A percentile compares a stretch with the other conserved stretches of the same genome.
Evolutionary conservation across 768 basidiomycete species (phyloP).

Genomic region (Rubroboletus satanas): DNA sequence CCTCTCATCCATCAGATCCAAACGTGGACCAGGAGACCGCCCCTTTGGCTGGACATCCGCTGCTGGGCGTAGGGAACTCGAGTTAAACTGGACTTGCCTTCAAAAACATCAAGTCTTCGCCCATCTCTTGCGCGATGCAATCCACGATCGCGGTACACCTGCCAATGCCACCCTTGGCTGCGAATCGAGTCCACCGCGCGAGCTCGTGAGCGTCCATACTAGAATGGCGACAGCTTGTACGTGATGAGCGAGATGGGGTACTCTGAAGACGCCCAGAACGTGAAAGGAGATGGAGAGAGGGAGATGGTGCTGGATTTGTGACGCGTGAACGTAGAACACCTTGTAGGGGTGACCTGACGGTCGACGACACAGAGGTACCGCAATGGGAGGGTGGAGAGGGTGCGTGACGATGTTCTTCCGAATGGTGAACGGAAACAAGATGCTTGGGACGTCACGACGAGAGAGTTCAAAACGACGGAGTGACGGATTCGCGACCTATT

Average conservation of each 20-base stretch:
- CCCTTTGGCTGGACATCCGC: background rate
- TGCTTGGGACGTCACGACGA: background rate
- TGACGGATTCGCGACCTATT: background rate
- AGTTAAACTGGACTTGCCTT: constrained; percentile 44
- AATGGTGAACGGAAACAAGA: background rate
- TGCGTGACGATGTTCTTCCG: background rate
- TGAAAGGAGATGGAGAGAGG: background rate
- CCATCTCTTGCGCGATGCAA: constrained; percentile 67
- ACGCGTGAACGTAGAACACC: background rate
- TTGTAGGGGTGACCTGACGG: background rate
- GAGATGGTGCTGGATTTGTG: background rate
- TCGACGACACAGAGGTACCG: background rate
- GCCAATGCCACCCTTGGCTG: constrained; percentile 81
- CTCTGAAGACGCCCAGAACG: background rate
- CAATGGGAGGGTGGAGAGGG: background rate
- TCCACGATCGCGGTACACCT: constrained; percentile 70
- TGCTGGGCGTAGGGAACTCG: background rate
- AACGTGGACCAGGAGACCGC: background rate
- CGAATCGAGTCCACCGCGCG: constrained; percentile 80
- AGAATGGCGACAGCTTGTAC: background rate
- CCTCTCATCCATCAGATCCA: background rate
- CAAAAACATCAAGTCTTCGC: constrained; percentile 80
- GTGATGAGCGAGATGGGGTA: background rate
- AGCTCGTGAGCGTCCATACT: constrained; percentile 69
- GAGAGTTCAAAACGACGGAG: no score